Evolutionary conservation across 1,139 yeast genomes (phyloP).

Genomic region (Chernovozyma aurita): DNA sequence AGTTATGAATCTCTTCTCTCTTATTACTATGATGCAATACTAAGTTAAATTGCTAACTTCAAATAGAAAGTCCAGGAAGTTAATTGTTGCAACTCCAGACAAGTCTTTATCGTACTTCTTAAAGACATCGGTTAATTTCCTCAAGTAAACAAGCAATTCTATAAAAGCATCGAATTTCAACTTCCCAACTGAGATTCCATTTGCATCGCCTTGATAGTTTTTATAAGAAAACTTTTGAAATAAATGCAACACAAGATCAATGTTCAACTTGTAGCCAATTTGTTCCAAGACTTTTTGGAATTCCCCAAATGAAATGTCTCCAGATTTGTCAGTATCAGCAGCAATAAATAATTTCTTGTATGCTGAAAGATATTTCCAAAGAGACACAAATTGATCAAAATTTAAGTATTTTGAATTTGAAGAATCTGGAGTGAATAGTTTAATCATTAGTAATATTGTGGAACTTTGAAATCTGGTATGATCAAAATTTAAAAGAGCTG

Average conservation of each 20-base stretch:
- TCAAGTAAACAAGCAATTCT: slow-evolving; percentile 71
- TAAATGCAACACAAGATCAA: slow-evolving; percentile 57
- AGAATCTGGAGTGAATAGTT: slow-evolving; percentile 51
- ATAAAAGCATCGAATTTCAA: slow-evolving; percentile 80
- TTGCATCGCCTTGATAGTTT: slow-evolving; percentile 15
- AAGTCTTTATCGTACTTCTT: slow-evolving; percentile 72
- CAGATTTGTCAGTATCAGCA: slow-evolving; percentile 59
- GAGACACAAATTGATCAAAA: slow-evolving; percentile 64
- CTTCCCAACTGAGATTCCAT: slow-evolving; percentile 37
- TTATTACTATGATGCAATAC: no score
- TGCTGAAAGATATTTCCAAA: slow-evolving; percentile 71
- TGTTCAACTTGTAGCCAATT: slow-evolving; percentile 64
- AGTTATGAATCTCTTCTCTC: no score
- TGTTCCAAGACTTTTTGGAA: slow-evolving; percentile 63
- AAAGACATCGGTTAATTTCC: slow-evolving; percentile 74
- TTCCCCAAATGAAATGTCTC: slow-evolving; percentile 64
- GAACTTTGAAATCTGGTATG: slow-evolving; percentile 60
- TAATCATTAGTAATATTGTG: slow-evolving; percentile 62
- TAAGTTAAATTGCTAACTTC: slow-evolving; percentile 44
- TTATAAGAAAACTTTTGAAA: slow-evolving; percentile 54
- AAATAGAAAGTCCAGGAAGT: slow-evolving; percentile 73
- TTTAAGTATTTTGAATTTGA: slow-evolving; percentile 35
- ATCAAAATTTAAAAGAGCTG: slow-evolving; percentile 63
- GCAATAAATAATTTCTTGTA: slow-evolving; percentile 64
- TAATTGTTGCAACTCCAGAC: slow-evolving; percentile 73